These are phyloP conservation scores for Phytophthora podocarpi DNA, from an alignment of 352 stramenopile species.

Conservation along the genomic window DNA sequence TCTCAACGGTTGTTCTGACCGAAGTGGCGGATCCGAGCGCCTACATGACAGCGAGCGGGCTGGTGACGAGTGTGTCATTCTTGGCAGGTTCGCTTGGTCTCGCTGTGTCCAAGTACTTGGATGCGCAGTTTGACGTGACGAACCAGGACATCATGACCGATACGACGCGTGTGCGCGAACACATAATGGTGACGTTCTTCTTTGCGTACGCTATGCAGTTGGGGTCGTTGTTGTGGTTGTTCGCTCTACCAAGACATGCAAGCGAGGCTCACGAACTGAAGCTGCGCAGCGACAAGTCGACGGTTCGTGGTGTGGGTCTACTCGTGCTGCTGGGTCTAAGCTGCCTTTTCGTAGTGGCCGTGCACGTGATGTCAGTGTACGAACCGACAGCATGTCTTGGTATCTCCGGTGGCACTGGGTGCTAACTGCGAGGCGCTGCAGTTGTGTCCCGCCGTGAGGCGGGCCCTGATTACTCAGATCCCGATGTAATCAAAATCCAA, in stretches of 20 bases:
- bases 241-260: constrained; percentile 51
- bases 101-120: constrained; percentile 61
- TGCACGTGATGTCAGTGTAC: constrained; percentile 68
- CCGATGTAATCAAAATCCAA: no score
- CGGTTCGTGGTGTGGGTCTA: constrained; percentile 13
- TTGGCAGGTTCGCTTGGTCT: constrained; percentile 48
- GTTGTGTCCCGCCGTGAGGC: no score
- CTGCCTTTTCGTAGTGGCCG: constrained; percentile 30
- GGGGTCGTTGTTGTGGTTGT: constrained; percentile 47
- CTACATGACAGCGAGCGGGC: constrained; percentile 24
- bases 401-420: constrained; percentile 52
- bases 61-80: constrained; percentile 61
- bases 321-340: constrained; percentile 25
- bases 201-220: constrained; percentile 62
- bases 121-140: constrained; percentile 60
- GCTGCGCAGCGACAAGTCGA: constrained; percentile 33
- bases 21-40: constrained; percentile 52
- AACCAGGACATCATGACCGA: constrained; percentile 45
- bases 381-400: constrained; percentile 49
- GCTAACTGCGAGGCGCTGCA: no score
- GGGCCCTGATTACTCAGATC: no score
- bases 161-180: constrained; percentile 42
- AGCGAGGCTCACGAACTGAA: constrained; percentile 36
- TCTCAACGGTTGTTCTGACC: constrained; percentile 48
- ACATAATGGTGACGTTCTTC: constrained; percentile 53